Evolutionary conservation across 192 early-diverging fungal genomes (phyloP).

Genomic region (Coemansia erecta): DNA sequence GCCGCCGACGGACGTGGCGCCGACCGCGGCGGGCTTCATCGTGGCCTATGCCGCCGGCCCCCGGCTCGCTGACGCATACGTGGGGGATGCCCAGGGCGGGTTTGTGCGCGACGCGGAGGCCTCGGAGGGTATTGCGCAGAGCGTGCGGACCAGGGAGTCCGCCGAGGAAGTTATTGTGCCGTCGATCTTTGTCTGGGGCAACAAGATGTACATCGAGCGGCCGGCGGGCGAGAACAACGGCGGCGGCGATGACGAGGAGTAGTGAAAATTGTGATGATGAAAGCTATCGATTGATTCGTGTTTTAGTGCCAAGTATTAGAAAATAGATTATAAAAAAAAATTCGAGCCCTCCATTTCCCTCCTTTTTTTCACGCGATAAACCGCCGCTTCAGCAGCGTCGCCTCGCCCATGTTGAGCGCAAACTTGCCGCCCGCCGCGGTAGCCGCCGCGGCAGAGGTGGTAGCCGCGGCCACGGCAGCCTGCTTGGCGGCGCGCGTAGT

Average conservation of each 20-base stretch:
- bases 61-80: neutral
- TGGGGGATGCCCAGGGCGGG: neutral
- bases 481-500: constrained; percentile 15
- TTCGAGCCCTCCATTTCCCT: neutral
- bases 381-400: constrained; percentile 48
- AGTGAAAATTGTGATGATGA: neutral
- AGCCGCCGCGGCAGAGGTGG: constrained; percentile 1
- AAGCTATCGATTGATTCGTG: too few species aligned
- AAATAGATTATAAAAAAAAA: neutral
- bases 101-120: constrained; percentile 10
- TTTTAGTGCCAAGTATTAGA: too few species aligned
- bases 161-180: constrained; percentile 1
- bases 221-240: constrained; percentile 25
- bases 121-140: constrained; percentile 8
- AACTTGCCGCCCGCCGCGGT: constrained; percentile 19
- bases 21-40: constrained; percentile 24
- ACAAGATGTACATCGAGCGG: constrained; percentile 41
- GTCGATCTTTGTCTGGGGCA: constrained; percentile 49
- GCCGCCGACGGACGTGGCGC: constrained; percentile 30
- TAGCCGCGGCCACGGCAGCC: constrained; percentile 6
- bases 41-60: constrained; percentile 13
- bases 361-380: constrained; percentile 25
- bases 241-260: constrained; percentile 2
- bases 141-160: constrained; percentile 12
- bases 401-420: constrained; percentile 52